Conservation (phyloP, 2,329 filamentous ascomycete species). For the Fusarium sambucinum region DNA sequence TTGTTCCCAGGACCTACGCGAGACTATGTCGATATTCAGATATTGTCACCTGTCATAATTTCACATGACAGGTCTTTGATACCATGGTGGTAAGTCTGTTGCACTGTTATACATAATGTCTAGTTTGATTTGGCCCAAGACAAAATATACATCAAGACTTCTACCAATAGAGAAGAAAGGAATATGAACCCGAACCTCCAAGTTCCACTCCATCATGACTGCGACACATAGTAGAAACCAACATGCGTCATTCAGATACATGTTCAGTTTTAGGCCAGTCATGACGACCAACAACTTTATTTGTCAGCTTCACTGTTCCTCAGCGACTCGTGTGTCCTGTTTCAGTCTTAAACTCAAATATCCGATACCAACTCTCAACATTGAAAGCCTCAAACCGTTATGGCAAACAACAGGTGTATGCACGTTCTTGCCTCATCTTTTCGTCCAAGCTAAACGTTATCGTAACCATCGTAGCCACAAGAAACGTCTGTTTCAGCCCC, state of each 20-base stretch:
- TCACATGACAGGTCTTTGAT: not conserved
- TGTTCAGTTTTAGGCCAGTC: not conserved
- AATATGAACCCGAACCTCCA: too few species aligned
- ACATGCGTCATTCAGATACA: not conserved
- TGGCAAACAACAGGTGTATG: not conserved
- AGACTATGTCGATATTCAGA: not conserved
- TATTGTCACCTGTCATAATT: not conserved
- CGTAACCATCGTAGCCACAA: not conserved
- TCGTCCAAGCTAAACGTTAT: slow-evolving; percentile 25
- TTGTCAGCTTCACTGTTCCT: not conserved
- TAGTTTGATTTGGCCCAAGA: not conserved
- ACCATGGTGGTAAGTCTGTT: not conserved
- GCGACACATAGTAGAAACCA: not conserved
- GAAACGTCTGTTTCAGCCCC: slow-evolving; percentile 18
- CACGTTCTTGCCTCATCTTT: not conserved
- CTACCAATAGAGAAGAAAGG: too few species aligned
- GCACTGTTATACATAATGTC: not conserved
- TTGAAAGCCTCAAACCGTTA: not conserved
- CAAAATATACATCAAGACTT: too few species aligned
- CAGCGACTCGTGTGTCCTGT: not conserved
- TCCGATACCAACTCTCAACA: not conserved
- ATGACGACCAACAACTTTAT: not conserved
- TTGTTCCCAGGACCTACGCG: not conserved
- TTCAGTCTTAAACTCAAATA: slow-evolving; percentile 6
- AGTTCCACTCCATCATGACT: not conserved